phyloP scores from a whole-genome alignment of 257 asterid genomes.

The Solanum tacnaense region DNA sequence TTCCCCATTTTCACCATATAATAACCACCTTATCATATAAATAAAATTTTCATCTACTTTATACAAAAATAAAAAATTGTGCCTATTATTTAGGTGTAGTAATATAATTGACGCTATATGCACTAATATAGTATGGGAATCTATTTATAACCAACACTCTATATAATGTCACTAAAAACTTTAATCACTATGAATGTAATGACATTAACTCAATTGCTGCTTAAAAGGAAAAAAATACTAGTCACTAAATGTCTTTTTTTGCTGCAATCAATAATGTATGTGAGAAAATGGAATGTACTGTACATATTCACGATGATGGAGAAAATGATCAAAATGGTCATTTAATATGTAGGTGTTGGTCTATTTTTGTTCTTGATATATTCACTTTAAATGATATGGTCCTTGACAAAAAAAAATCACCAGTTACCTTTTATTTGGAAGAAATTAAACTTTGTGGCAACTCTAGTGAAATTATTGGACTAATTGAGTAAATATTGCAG shows the following conservation, averaged over 20 bases:
- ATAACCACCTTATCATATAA: neutral
- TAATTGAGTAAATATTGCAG: conserved; percentile 6
- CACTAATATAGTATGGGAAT: too few species aligned
- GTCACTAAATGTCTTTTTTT: too few species aligned
- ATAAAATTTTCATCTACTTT: neutral
- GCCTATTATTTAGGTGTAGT: too few species aligned
- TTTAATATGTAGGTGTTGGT: neutral
- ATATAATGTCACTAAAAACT: too few species aligned
- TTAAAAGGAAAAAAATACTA: too few species aligned
- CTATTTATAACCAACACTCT: too few species aligned
- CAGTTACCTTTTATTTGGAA: neutral
- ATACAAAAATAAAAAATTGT: too few species aligned
- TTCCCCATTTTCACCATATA: neutral
- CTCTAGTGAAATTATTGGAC: neutral
- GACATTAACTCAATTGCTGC: neutral
- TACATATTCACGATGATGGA: neutral
- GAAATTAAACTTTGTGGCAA: neutral
- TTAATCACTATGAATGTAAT: accelerated
- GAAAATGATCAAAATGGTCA: neutral
- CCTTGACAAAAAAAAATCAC: neutral
- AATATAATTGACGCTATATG: neutral
- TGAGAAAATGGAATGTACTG: too few species aligned
- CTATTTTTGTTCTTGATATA: neutral
- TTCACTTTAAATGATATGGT: neutral
- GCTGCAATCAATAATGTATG: too few species aligned